Evolutionary conservation across 192 early-diverging fungal genomes (phyloP).

Genomic region (Coemansia sp.): DNA sequence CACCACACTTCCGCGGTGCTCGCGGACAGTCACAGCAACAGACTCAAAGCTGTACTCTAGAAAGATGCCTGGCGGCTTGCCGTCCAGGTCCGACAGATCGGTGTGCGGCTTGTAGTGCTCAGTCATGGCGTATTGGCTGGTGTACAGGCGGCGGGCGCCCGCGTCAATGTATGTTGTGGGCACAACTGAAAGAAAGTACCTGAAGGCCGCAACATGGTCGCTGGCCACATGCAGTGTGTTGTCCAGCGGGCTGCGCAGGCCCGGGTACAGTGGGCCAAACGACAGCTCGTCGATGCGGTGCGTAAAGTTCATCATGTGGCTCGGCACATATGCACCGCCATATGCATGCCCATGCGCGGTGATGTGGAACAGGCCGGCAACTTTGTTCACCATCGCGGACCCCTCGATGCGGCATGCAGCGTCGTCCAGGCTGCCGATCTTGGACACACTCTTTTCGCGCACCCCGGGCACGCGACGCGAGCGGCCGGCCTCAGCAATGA

Average conservation of each 20-base stretch:
- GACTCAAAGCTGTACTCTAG: slow-evolving; percentile 93
- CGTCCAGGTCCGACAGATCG: slow-evolving; percentile 3
- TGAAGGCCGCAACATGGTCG: slow-evolving; percentile 67
- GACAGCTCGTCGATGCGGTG: slow-evolving; percentile 91
- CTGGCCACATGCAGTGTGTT: slow-evolving; percentile 66
- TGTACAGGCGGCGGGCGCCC: slow-evolving; percentile 56
- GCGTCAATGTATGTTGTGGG: slow-evolving; percentile 77
- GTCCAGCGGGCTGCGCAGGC: slow-evolving; percentile 85
- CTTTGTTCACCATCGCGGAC: slow-evolving; percentile 70
- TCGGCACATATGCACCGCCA: slow-evolving; percentile 57
- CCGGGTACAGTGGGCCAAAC: slow-evolving; percentile 84
- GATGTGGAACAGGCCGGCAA: slow-evolving; percentile 87
- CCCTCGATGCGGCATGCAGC: slow-evolving; percentile 77
- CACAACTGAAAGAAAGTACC: slow-evolving; percentile 87
- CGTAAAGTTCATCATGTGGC: slow-evolving; percentile 85
- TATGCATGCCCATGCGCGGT: slow-evolving; percentile 91
- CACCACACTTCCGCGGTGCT: slow-evolving; percentile 59
- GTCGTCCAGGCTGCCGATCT: slow-evolving; percentile 18
- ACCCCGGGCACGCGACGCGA: not conserved
- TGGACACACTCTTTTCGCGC: not conserved
- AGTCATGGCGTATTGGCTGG: slow-evolving; percentile 94
- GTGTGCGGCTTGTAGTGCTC: slow-evolving; percentile 57
- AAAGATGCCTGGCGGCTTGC: slow-evolving; percentile 64
- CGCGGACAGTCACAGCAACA: slow-evolving; percentile 75
- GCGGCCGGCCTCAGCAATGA: slow-evolving; percentile 22